Conservation (phyloP, 2,329 filamentous ascomycete species). For the Rhexocercosporidium sp. region DNA sequence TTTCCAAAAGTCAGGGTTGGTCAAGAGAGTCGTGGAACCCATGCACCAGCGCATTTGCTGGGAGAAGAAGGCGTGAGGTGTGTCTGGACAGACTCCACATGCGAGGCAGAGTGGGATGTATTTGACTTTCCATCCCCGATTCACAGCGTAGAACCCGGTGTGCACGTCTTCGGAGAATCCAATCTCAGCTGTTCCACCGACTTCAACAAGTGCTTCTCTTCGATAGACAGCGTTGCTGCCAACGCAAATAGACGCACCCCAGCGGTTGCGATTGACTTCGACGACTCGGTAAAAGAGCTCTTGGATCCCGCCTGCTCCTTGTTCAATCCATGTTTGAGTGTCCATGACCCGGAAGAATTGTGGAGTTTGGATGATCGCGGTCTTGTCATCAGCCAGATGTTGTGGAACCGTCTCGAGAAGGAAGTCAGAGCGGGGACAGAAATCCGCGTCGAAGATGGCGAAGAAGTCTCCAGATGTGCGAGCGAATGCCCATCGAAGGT, state of each 20-base stretch:
- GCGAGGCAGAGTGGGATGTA: conserved; percentile 20
- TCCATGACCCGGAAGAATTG: conserved; percentile 21
- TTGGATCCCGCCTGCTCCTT: conserved; percentile 20
- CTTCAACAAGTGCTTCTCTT: conserved; percentile 18
- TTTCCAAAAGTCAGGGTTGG: conserved; percentile 21
- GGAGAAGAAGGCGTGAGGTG: conserved; percentile 19
- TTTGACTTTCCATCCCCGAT: conserved; percentile 22
- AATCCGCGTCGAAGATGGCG: conserved; percentile 22
- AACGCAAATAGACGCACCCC: conserved; percentile 21
- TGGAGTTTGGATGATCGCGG: conserved; percentile 15
- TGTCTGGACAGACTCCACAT: conserved; percentile 21
- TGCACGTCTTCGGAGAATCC: conserved; percentile 22
- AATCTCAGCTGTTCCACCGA: conserved; percentile 20
- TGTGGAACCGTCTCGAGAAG: conserved; percentile 17
- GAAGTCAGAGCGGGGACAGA: conserved; percentile 19
- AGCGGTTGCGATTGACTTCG: conserved; percentile 21
- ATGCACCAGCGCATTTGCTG: conserved; percentile 23
- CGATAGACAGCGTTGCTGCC: conserved; percentile 20
- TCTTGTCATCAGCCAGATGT: conserved; percentile 18
- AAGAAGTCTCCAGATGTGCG: conserved; percentile 18
- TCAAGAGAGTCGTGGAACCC: conserved; percentile 21
- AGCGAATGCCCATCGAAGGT: conserved; percentile 20
- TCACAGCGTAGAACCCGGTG: conserved; percentile 21
- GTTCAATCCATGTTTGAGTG: conserved; percentile 17
- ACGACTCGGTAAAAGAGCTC: conserved; percentile 23